Percentiles rank a stretch among this genome's conserved stretches.
Conservation (phyloP, 169 alveolate genomes). For the Plasmodium chabaudi region DNA sequence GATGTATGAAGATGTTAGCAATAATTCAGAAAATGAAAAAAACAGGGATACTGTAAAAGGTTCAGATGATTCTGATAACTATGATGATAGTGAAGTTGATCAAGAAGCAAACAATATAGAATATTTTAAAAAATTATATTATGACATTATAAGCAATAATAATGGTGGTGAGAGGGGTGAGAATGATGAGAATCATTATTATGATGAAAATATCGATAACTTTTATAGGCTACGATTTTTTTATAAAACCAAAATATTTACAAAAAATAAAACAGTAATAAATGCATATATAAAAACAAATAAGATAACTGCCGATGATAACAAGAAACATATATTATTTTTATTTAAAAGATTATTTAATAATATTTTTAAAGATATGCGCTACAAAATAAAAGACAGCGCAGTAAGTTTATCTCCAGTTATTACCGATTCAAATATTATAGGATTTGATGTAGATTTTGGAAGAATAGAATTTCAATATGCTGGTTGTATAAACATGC, state of each 20-base stretch:
- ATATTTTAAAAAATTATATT: slow-evolving; percentile 31
- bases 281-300: slow-evolving; percentile 61
- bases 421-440: slow-evolving; percentile 5
- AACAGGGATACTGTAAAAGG: not conserved
- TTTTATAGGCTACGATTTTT: slow-evolving; percentile 17
- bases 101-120: slow-evolving; percentile 5
- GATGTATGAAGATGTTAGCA: not conserved
- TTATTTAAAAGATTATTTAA: slow-evolving; percentile 23
- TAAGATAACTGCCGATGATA: slow-evolving; percentile 14
- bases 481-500: slow-evolving; percentile 55
- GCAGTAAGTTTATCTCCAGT: slow-evolving; percentile 23
- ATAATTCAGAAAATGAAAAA: slow-evolving; percentile 9
- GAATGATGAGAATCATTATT: not conserved
- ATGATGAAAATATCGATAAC: not conserved
- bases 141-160: slow-evolving; percentile 8
- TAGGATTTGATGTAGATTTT: slow-evolving; percentile 58
- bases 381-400: slow-evolving; percentile 45
- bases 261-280: slow-evolving; percentile 17
- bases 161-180: not conserved
- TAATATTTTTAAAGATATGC: slow-evolving; percentile 32
- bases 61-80: not conserved
- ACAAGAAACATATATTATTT: slow-evolving; percentile 27
- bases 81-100: not conserved
- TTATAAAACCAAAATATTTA: slow-evolving; percentile 48
- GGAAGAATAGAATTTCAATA: slow-evolving; percentile 33